Evolutionary conservation across 2,329 filamentous ascomycete species (phyloP).

Genomic region (Colletotrichum sp.): DNA sequence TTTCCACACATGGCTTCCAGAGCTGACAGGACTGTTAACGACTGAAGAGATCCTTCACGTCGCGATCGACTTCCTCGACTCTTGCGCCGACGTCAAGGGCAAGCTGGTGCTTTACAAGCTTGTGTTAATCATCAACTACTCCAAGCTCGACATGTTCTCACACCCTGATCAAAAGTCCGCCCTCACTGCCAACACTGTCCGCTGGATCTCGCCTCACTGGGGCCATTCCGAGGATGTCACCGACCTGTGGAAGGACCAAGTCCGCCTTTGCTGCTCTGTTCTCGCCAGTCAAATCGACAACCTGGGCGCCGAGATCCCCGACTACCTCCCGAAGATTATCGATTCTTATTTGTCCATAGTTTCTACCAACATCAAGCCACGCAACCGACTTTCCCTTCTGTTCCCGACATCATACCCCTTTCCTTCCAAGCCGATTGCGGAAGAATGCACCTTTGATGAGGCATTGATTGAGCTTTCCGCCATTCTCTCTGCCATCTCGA

Average conservation of each 20-base stretch:
- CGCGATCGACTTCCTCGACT: slow-evolving; percentile 91
- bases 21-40: slow-evolving; percentile 76
- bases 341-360: slow-evolving; percentile 85
- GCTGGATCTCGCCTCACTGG: slow-evolving; percentile 96
- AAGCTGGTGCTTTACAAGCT: slow-evolving; percentile 93
- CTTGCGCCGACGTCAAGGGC: slow-evolving; percentile 84
- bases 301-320: slow-evolving; percentile 80
- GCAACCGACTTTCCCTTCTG: slow-evolving; percentile 78
- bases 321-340: slow-evolving; percentile 89
- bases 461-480: slow-evolving; percentile 87
- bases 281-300: slow-evolving; percentile 83
- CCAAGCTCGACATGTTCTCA: slow-evolving; percentile 79
- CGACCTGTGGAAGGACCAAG: slow-evolving; percentile 90
- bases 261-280: slow-evolving; percentile 91
- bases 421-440: slow-evolving; percentile 70
- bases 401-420: slow-evolving; percentile 94
- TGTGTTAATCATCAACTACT: slow-evolving; percentile 90
- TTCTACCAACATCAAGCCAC: slow-evolving; percentile 53
- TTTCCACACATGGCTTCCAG: slow-evolving; percentile 96
- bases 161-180: slow-evolving; percentile 76
- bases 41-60: slow-evolving; percentile 89
- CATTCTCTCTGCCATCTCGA: slow-evolving; percentile 81
- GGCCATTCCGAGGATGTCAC: slow-evolving; percentile 74
- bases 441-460: slow-evolving; percentile 75
- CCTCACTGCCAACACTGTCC: slow-evolving; percentile 79